Conservation (phyloP, 2,329 filamentous ascomycete species). For the Dactylellina leptospora region DNA sequence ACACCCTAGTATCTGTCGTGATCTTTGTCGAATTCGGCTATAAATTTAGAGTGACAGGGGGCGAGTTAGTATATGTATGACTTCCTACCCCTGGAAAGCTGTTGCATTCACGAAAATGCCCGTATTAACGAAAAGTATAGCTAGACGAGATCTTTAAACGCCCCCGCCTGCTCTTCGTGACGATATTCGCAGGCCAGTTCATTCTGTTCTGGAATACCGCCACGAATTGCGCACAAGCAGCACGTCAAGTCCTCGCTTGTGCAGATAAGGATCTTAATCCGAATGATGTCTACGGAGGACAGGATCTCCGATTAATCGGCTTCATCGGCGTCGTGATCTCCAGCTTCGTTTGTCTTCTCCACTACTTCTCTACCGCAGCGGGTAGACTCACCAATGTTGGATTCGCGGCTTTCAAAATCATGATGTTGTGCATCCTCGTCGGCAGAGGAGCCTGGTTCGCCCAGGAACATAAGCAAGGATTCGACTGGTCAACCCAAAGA, state of each 20-base stretch:
- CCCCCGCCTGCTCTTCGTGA: slow-evolving; percentile 60
- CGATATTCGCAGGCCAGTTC: slow-evolving; percentile 61
- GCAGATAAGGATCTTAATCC: slow-evolving; percentile 58
- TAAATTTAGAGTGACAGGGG: slow-evolving; percentile 63
- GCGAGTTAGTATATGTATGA: slow-evolving; percentile 62
- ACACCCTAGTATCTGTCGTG: slow-evolving; percentile 53
- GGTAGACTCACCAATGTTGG: slow-evolving; percentile 60
- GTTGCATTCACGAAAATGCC: not conserved
- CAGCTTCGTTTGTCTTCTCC: slow-evolving; percentile 60
- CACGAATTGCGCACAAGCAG: slow-evolving; percentile 58
- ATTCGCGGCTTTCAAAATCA: slow-evolving; percentile 60
- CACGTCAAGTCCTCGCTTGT: slow-evolving; percentile 56
- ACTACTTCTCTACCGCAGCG: slow-evolving; percentile 59
- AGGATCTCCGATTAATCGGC: slow-evolving; percentile 58
- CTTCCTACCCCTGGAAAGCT: not conserved
- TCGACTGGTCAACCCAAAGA: slow-evolving; percentile 46
- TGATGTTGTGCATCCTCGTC: slow-evolving; percentile 54
- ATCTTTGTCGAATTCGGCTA: slow-evolving; percentile 66
- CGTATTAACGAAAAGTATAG: slow-evolving; percentile 18
- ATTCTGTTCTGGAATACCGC: slow-evolving; percentile 60
- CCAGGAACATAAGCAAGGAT: slow-evolving; percentile 52
- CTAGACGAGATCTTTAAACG: slow-evolving; percentile 59
- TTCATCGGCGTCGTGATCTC: slow-evolving; percentile 59
- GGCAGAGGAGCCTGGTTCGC: slow-evolving; percentile 44
- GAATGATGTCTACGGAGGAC: slow-evolving; percentile 54